Conservation (phyloP, 78 protist species). For the Dictyostelium brefeldianum region DNA sequence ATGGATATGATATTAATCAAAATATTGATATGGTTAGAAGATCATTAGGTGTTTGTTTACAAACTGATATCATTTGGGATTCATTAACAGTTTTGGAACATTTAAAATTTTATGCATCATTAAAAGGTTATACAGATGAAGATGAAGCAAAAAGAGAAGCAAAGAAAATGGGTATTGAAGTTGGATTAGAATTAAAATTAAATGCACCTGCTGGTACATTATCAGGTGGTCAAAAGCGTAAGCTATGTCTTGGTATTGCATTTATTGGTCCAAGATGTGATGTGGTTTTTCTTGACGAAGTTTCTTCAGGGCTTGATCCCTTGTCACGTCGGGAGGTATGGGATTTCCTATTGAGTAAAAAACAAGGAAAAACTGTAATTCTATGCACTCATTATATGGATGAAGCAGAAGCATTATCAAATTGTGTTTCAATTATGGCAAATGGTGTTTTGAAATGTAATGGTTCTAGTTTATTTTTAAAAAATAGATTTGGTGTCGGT, state of each 20-base stretch:
- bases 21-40: background rate
- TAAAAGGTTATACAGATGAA: slow-evolving; percentile 80
- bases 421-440: slow-evolving; percentile 94
- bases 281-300: slow-evolving; percentile 75
- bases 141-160: slow-evolving; percentile 89
- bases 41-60: slow-evolving; percentile 64
- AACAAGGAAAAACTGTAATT: slow-evolving; percentile 77
- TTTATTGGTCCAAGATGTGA: slow-evolving; percentile 79
- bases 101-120: slow-evolving; percentile 55
- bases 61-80: slow-evolving; percentile 76
- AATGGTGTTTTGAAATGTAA: slow-evolving; percentile 79
- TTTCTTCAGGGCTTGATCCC: slow-evolving; percentile 70
- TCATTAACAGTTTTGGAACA: slow-evolving; percentile 85
- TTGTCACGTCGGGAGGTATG: slow-evolving; percentile 81
- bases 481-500: slow-evolving; percentile 92
- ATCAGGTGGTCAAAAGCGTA: slow-evolving; percentile 91
- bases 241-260: slow-evolving; percentile 89
- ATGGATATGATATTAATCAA: slow-evolving; percentile 52
- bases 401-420: slow-evolving; percentile 97
- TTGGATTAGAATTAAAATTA: slow-evolving; percentile 37
- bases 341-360: slow-evolving; percentile 81
- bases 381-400: slow-evolving; percentile 96
- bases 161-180: slow-evolving; percentile 18
- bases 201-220: slow-evolving; percentile 32
- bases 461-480: slow-evolving; percentile 90